These are phyloP conservation scores for Trifolium fragiferum DNA, from an alignment of 306 rosid species.

Conservation along the genomic window DNA sequence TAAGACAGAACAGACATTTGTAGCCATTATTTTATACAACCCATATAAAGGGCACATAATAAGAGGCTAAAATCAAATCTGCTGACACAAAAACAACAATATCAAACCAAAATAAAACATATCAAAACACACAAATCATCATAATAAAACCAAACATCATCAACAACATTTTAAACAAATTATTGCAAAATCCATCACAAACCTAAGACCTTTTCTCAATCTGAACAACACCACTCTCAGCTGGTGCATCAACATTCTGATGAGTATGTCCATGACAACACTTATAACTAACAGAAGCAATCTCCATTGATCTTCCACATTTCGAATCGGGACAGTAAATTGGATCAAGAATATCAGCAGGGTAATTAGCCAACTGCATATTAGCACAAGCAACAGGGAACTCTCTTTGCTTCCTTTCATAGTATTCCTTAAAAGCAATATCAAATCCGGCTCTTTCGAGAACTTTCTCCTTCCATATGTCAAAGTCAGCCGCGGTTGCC, in stretches of 20 bases:
- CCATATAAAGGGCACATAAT: constrained; percentile 36
- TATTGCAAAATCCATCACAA: neutral
- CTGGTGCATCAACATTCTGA: constrained; percentile 16
- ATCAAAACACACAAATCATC: constrained; percentile 30
- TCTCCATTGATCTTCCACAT: constrained; percentile 49
- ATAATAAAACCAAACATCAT: neutral
- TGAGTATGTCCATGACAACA: constrained; percentile 47
- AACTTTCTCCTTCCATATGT: constrained; percentile 43
- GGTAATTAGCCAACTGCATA: constrained; percentile 49
- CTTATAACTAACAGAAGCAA: constrained; percentile 43
- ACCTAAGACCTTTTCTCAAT: constrained; percentile 44
- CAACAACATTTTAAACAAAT: neutral
- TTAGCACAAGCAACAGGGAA: constrained; percentile 18
- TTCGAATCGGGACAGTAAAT: constrained; percentile 37
- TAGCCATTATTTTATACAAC: constrained; percentile 43
- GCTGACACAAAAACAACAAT: neutral
- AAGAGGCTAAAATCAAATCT: constrained; percentile 26
- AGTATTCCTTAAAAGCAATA: constrained; percentile 44
- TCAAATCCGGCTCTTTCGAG: constrained; percentile 50
- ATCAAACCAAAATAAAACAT: neutral
- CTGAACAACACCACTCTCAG: constrained; percentile 44
- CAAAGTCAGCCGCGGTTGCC: constrained; percentile 39
- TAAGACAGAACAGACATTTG: constrained; percentile 24
- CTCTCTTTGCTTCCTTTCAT: neutral
- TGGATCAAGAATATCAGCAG: constrained; percentile 43